phyloP scores from a whole-genome alignment of 2,329 filamentous ascomycete species.

The Pestalotiopsis sp. region DNA sequence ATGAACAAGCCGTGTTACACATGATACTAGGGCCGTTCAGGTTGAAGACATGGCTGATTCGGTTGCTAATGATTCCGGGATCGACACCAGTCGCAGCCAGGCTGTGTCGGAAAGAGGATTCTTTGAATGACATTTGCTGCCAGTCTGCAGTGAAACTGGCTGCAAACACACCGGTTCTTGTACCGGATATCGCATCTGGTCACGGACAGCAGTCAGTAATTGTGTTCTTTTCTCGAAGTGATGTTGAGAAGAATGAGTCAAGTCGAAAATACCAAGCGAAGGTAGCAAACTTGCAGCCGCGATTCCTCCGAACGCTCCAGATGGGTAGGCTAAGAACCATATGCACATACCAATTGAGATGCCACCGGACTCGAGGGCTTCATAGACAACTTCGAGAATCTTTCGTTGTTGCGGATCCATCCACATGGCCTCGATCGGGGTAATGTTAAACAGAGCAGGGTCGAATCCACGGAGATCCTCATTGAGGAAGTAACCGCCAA shows the following conservation, averaged over 20 bases:
- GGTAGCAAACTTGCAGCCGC: no score
- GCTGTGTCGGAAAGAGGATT: slow-evolving; percentile 13
- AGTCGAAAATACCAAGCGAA: no score
- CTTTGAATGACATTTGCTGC: slow-evolving; percentile 19
- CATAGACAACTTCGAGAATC: slow-evolving; percentile 39
- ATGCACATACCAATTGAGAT: slow-evolving; percentile 11
- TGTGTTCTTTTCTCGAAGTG: slow-evolving; percentile 23
- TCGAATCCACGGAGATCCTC: slow-evolving; percentile 36
- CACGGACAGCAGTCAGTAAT: no score
- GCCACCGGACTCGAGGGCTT: slow-evolving; percentile 40
- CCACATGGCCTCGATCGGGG: slow-evolving; percentile 34
- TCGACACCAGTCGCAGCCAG: slow-evolving; percentile 26
- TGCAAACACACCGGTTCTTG: slow-evolving; percentile 28
- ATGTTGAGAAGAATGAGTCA: no score
- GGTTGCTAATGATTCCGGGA: slow-evolving; percentile 31
- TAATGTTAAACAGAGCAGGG: slow-evolving; percentile 38
- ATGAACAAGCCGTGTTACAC: slow-evolving; percentile 40
- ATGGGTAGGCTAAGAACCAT: no score
- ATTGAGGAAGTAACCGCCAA: slow-evolving; percentile 16
- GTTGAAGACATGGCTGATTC: slow-evolving; percentile 36
- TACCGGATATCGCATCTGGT: slow-evolving; percentile 11
- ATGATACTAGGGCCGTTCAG: slow-evolving; percentile 32
- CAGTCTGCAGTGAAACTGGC: slow-evolving; percentile 19
- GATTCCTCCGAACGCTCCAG: no score
- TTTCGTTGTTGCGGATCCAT: slow-evolving; percentile 28